Evolutionary conservation across 2,329 filamentous ascomycete genomes (phyloP).

Genomic region (Aspergillus nomiae): DNA sequence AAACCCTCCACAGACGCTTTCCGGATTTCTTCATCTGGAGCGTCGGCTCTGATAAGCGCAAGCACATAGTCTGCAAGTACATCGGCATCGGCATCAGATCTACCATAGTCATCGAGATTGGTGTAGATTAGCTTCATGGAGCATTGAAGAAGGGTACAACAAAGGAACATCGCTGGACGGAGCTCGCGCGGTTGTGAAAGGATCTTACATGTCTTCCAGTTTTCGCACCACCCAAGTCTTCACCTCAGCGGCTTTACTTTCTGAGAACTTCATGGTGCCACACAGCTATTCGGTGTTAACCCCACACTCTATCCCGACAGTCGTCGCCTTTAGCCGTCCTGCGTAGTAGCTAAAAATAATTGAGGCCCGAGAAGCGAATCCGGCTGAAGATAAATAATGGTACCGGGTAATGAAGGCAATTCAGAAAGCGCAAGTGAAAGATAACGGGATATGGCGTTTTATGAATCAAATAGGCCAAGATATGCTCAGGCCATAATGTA

Average conservation of each 20-base stretch:
- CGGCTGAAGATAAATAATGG: too few species aligned
- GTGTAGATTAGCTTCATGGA: background rate
- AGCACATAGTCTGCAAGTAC: conserved; percentile 65
- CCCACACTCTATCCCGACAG: background rate
- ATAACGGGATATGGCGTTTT: background rate
- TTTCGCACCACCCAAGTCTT: conserved; percentile 62
- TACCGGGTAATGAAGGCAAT: background rate
- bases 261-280: conserved; percentile 55
- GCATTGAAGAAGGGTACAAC: background rate
- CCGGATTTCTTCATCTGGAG: conserved; percentile 55
- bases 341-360: background rate
- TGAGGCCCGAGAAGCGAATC: background rate
- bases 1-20: conserved; percentile 57
- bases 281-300: background rate
- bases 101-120: conserved; percentile 25
- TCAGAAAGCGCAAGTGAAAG: background rate
- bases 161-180: background rate
- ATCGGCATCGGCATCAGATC: conserved; percentile 63
- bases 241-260: conserved; percentile 54
- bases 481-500: conserved; percentile 1
- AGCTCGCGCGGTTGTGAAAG: background rate
- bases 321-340: background rate
- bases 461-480: background rate
- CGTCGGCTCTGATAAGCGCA: conserved; percentile 59
- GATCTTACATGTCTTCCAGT: conserved; percentile 58